A percentile compares a stretch with the other conserved stretches of the same genome.
Conservation (phyloP, 2,329 filamentous ascomycete species). For the Basipetospora sp. region DNA sequence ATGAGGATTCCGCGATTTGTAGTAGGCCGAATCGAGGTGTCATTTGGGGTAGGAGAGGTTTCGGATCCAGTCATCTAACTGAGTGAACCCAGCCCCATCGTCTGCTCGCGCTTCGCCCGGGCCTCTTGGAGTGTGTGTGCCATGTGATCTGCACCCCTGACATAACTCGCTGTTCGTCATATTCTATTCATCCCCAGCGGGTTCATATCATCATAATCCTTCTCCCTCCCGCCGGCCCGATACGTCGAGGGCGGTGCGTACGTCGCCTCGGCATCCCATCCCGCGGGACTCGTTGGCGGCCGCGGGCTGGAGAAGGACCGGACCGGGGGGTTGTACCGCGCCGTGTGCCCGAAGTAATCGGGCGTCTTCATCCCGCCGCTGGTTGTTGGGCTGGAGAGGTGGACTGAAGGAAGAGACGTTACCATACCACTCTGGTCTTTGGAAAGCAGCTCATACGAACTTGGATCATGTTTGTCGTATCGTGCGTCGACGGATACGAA, state of each 20-base stretch:
- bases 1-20: too few relatives aligned
- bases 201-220: constrained; percentile 29
- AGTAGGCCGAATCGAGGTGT: too few relatives aligned
- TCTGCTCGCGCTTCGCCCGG: too few relatives aligned
- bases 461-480: constrained; percentile 45
- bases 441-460: constrained; percentile 71
- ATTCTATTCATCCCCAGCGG: constrained; percentile 43
- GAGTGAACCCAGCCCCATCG: too few relatives aligned
- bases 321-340: constrained; percentile 37
- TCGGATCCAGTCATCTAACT: too few relatives aligned
- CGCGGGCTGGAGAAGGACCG: constrained; percentile 43
- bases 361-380: constrained; percentile 30
- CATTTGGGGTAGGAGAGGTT: too few relatives aligned
- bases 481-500: constrained; percentile 80
- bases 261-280: background rate
- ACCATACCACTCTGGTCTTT: constrained; percentile 38
- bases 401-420: constrained; percentile 32
- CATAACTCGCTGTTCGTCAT: constrained; percentile 15
- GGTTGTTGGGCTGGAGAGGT: constrained; percentile 7
- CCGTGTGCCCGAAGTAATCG: constrained; percentile 42
- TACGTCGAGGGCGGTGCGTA: constrained; percentile 1
- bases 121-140: too few relatives aligned
- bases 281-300: constrained; percentile 22
- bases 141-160: background rate
- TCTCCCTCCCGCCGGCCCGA: background rate